Conservation (phyloP, 2,329 filamentous ascomycete genomes). For the Tothia fuscella region DNA sequence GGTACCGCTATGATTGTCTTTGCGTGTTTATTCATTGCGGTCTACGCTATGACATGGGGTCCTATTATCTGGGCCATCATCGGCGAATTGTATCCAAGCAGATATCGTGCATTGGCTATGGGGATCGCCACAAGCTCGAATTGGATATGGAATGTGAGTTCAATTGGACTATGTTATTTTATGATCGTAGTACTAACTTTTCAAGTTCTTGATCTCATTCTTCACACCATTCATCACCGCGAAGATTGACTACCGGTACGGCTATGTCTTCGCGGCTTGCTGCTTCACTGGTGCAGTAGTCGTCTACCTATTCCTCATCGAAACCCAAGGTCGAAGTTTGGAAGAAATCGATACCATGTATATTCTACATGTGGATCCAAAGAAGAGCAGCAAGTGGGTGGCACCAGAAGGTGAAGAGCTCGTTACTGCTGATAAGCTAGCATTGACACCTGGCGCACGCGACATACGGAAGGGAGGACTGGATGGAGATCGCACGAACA, state of each 20-base stretch:
- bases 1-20: slow-evolving; percentile 55
- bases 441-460: slow-evolving; percentile 3
- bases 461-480: slow-evolving; percentile 3
- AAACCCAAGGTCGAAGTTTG: slow-evolving; percentile 59
- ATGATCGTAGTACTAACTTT: too few relatives aligned
- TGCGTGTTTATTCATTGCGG: slow-evolving; percentile 55
- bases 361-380: slow-evolving; percentile 50
- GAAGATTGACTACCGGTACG: slow-evolving; percentile 60
- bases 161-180: too few relatives aligned
- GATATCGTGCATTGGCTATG: slow-evolving; percentile 35
- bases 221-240: slow-evolving; percentile 69
- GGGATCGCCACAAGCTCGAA: slow-evolving; percentile 32
- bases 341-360: slow-evolving; percentile 79
- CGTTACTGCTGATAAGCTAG: slow-evolving; percentile 3
- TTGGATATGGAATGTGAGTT: slow-evolving; percentile 33
- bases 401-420: slow-evolving; percentile 12
- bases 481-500: slow-evolving; percentile 2
- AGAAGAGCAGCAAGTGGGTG: slow-evolving; percentile 46
- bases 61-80: slow-evolving; percentile 60
- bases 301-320: slow-evolving; percentile 68
- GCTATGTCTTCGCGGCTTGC: slow-evolving; percentile 64
- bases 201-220: slow-evolving; percentile 44
- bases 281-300: slow-evolving; percentile 52
- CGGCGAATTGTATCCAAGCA: slow-evolving; percentile 52
- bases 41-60: slow-evolving; percentile 58